These are phyloP conservation scores for Trypanosoma cruzi DNA, from an alignment of 208 protist genomes.

Conservation along the genomic window DNA sequence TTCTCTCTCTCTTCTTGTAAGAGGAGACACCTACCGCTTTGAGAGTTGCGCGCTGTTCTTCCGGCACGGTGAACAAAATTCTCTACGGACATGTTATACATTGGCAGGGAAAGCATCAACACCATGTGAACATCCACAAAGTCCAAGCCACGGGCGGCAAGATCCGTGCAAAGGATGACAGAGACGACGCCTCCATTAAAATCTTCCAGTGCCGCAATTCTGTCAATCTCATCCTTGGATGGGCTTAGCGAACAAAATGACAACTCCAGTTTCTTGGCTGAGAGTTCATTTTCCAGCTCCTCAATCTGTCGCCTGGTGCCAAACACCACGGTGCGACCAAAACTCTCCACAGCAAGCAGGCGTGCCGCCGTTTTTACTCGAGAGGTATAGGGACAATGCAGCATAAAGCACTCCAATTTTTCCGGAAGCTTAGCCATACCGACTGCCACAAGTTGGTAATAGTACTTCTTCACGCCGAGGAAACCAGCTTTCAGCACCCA, in stretches of 20 bases:
- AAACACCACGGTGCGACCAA: constrained; percentile 82
- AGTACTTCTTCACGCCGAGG: constrained; percentile 92
- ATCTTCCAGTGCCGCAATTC: constrained; percentile 77
- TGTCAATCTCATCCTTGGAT: constrained; percentile 62
- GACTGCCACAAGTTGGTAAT: constrained; percentile 84
- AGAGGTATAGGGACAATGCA: constrained; percentile 39
- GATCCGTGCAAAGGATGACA: constrained; percentile 96
- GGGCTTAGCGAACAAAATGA: constrained; percentile 58
- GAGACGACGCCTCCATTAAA: constrained; percentile 72
- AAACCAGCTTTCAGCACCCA: constrained; percentile 92
- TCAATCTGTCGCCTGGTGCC: constrained; percentile 54
- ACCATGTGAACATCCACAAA: constrained; percentile 95
- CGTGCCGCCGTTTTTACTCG: constrained; percentile 44
- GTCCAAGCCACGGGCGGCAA: constrained; percentile 95
- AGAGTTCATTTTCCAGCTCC: constrained; percentile 26
- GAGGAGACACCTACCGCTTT: constrained; percentile 90
- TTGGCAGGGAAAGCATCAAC: constrained; percentile 96
- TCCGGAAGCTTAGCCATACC: constrained; percentile 79
- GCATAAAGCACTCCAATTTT: constrained; percentile 61
- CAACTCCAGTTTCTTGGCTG: constrained; percentile 19
- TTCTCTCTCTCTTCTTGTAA: constrained; percentile 57
- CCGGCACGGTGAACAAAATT: constrained; percentile 98
- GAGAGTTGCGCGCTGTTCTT: constrained; percentile 93
- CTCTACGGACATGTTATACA: constrained; percentile 66
- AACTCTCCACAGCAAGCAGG: constrained; percentile 30